Evolutionary conservation across 225 moss, liverwort and hornwort genomes (phyloP), one percentile per base, ranked within the genome.

Genomic region (Asterella californica): DNA sequence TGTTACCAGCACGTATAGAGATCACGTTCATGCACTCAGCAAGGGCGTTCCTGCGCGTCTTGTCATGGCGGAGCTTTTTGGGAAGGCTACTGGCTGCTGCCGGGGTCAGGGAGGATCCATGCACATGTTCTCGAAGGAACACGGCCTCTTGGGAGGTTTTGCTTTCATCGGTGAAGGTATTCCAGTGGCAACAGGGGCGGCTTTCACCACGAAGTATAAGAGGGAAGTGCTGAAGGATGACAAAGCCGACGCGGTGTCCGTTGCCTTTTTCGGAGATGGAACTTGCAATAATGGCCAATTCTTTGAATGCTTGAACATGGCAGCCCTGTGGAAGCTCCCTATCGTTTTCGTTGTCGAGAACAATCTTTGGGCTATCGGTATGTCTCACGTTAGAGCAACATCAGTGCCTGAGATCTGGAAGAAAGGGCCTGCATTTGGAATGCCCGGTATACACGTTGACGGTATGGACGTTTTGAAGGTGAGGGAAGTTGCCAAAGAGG

Each of bases 401-500:
- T 96, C 96, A 25, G 91, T 94, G 11, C 89, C 89, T 21, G 87
- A 91, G 70, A 96, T 96, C 54, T 90, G 94, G 88, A 96, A 91
- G 82, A 96, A 96, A 81, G 96, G 96, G 9, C 94, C 94, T 69
- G 96, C 96, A 29, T 96, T 96, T 83, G 96, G 96, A 15, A 92
- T 96, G 92, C 88, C 92, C 34, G 91, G 96, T 70, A 84, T 90
- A 59, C 94, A 92, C 57, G 96, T 96, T 4, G 96, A 96, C 42
- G 96, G 96, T 8, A 96, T 96, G 96, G 96, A 96, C 74, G 96
- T 96, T 48, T 85, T 96, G 89, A 94, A 94, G 88, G 96, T 96
- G 45, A 83, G 96, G 80, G 94, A 92, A 81, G 94, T 94, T 0
- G 96, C 96, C 2, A 94, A 94, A 84, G 94, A 96, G 88, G 96